Evolutionary conservation across 305 asterid species (phyloP).

Genomic region (Fraxinus greggii): DNA sequence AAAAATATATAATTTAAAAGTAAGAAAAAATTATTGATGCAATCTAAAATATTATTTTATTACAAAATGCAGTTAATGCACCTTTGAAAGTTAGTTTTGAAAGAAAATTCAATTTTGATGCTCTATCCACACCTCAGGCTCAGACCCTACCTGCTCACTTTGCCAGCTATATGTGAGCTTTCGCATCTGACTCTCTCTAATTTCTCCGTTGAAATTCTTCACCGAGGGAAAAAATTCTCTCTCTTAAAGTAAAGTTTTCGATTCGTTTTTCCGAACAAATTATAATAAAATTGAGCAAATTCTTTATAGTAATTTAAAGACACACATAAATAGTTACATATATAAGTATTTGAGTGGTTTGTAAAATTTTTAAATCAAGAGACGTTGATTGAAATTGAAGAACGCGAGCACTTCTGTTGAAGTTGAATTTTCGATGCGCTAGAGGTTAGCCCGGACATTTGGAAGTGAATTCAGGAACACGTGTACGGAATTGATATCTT

Average conservation of each 20-base stretch:
- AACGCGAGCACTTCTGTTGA: constrained; percentile 26
- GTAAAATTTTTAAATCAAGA: background rate
- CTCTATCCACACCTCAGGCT: constrained; percentile 41
- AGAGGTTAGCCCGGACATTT: background rate
- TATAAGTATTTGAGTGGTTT: background rate
- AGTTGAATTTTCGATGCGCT: background rate
- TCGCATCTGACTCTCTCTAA: constrained; percentile 17
- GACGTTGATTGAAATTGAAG: constrained; percentile 16
- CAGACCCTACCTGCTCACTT: constrained; percentile 44
- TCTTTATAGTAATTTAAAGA: background rate
- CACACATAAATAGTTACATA: background rate
- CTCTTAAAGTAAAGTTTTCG: background rate
- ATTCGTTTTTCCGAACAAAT: background rate
- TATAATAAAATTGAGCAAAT: background rate
- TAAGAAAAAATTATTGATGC: no score
- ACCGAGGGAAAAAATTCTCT: background rate
- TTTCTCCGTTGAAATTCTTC: background rate
- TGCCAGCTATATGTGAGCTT: constrained; percentile 44
- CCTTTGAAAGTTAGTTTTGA: no score
- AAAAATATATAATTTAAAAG: no score
- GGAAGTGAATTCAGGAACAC: constrained; percentile 21
- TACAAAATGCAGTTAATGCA: no score
- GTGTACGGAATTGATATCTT: constrained; percentile 4
- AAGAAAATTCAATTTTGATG: no score
- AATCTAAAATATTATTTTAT: no score